Conservation (phyloP, 192 early-diverging fungal species). For the Lobosporangium transversale region DNA sequence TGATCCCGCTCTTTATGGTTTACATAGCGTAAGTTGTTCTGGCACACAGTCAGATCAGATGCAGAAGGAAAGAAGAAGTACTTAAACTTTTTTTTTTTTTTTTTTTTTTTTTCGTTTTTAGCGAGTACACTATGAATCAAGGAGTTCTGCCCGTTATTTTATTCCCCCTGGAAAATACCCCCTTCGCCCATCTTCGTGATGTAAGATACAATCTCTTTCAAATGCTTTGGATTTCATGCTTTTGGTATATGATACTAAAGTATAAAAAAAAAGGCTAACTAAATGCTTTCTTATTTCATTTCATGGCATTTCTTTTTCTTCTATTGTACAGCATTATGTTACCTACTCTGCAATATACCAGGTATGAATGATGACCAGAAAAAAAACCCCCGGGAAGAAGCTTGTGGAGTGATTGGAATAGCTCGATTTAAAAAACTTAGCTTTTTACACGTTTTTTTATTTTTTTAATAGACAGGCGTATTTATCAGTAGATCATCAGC, state of each 20-base stretch:
- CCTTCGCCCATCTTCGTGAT: constrained; percentile 52
- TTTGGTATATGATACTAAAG: no score
- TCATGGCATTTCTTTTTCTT: background rate
- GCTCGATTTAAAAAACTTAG: no score
- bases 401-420: no score
- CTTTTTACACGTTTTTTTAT: background rate
- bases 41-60: no score
- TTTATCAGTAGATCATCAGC: constrained; percentile 56
- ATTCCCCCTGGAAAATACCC: constrained; percentile 52
- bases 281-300: background rate
- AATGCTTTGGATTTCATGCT: no score
- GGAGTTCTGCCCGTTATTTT: constrained; percentile 52
- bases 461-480: constrained; percentile 39
- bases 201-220: no score
- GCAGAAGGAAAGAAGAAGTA: no score
- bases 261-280: no score
- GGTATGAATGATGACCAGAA: constrained; percentile 8
- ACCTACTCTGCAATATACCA: constrained; percentile 57
- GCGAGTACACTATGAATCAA: constrained; percentile 57
- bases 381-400: no score
- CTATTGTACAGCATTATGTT: constrained; percentile 49
- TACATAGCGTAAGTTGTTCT: constrained; percentile 54
- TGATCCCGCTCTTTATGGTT: constrained; percentile 55
- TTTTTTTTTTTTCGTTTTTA: background rate
- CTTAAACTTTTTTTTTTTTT: background rate